Conservation (phyloP, 202 grass and related monocot genomes). For the Panicum virgatum region DNA sequence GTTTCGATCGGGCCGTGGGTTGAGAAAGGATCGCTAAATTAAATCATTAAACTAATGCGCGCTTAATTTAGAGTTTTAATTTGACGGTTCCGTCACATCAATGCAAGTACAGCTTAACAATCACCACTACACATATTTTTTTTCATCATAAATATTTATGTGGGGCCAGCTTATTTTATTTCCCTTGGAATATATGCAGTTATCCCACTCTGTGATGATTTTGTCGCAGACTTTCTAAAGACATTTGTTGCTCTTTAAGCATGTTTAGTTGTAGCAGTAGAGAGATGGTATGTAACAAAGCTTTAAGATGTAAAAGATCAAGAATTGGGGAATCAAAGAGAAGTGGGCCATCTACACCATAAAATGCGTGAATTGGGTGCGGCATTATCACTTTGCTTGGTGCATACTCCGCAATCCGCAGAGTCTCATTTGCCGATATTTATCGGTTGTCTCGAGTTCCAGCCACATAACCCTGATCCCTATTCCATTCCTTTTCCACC, state of each 20-base stretch:
- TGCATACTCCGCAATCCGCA: slow-evolving; percentile 41
- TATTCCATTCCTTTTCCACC: slow-evolving; percentile 35
- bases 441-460: slow-evolving; percentile 19
- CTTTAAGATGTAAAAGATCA: background rate
- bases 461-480: slow-evolving; percentile 51
- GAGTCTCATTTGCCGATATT: slow-evolving; percentile 42
- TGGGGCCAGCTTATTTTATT: background rate
- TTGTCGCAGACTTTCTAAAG: background rate
- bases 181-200: background rate
- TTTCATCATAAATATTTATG: background rate
- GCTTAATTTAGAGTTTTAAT: no score
- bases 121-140: background rate
- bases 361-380: background rate
- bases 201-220: background rate
- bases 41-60: no score
- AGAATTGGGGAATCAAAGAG: slow-evolving; percentile 44
- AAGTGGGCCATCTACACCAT: background rate
- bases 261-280: background rate
- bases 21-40: no score
- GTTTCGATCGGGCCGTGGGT: no score
- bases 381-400: slow-evolving; percentile 36
- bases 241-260: background rate
- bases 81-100: no score
- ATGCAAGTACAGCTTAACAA: background rate
- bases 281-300: background rate